Evolutionary conservation across 768 basidiomycete genomes (phyloP).

Genomic region (Tulasnella calospora): DNA sequence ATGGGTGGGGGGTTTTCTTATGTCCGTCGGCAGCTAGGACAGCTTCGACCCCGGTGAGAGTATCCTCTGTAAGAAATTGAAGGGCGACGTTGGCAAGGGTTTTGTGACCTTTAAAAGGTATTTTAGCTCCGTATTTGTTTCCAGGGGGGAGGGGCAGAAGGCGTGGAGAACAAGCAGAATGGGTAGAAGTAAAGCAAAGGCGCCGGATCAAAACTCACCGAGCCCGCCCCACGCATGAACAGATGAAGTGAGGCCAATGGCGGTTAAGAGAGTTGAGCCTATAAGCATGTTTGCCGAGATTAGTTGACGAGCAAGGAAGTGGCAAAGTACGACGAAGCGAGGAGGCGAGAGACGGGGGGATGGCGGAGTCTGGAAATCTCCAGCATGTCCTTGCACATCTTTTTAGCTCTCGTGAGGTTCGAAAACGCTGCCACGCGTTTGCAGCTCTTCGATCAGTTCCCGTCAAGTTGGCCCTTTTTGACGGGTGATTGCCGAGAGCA

Average conservation of each 20-base stretch:
- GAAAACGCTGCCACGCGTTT: background rate
- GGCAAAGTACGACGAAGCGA: no score
- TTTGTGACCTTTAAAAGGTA: background rate
- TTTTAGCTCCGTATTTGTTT: background rate
- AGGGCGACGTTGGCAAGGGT: constrained; percentile 13
- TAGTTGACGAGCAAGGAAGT: background rate
- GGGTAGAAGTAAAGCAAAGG: no score
- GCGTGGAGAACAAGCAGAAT: no score
- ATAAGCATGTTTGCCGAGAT: background rate
- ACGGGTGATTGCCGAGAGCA: background rate
- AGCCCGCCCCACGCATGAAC: background rate
- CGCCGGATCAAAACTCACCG: background rate
- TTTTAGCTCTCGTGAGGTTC: background rate
- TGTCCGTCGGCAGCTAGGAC: constrained; percentile 7
- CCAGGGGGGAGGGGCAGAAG: no score
- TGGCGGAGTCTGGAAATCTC: no score
- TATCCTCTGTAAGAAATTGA: background rate
- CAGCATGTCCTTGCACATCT: no score
- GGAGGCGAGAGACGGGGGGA: no score
- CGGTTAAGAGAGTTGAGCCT: background rate
- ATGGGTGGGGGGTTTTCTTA: background rate
- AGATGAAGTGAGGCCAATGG: background rate
- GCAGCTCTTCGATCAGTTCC: background rate
- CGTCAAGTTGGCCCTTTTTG: background rate
- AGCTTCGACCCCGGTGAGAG: background rate